Evolutionary conservation across 192 early-diverging fungal genomes (phyloP), one percentile per base, ranked within the genome.

Genomic region (Coemansia reversa): DNA sequence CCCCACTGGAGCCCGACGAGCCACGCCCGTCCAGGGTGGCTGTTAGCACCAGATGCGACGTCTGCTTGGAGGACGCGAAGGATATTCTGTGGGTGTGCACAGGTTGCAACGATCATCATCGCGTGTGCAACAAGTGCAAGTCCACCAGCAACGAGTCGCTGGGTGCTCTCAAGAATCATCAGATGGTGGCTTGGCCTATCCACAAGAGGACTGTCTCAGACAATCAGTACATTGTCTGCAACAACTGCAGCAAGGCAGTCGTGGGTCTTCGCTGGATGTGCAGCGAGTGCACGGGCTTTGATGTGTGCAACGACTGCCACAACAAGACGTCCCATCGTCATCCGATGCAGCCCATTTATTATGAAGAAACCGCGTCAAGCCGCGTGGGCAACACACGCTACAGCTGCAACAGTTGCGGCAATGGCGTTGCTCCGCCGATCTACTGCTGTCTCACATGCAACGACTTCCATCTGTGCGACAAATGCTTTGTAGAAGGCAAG

Each of bases 221-320:
- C 6, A 65, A 50, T 49, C 66, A 74, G 51, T 74, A 72, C 52
- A 70, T 89, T n/a, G 63, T 79, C 47, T 89, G 87, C 66, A 83
- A 89, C 68, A 30, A 59, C 27, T 89, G 87, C 70, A 51, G 63
- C 27, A 70, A 65, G 48, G 73, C 72, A 12, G 85, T 85, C 8
- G 66, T 70, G 8, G 74, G 70, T 2, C 55, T 79, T 25, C 75
- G 83, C 33, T 86, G 83, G 83, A 72, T 79, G 56, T 90, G 89
- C 58, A 45, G 4, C 18, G 79, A 84, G 52, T 91, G 89, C 57
- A 20, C 63, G 22, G 77, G 87, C 51, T 89, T 82, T 67, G 89
- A 91, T 69, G 60, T 85, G 12, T 90, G 89, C 61, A 81, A 74
- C 50, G 86, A 84, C 55, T 91, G 89, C 42, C 79, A 82, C 60